Percentiles rank a stretch among this genome's conserved stretches.
These are phyloP conservation scores for Populus hybrid DNA, from an alignment of 441 rosid genomes.

Conservation along the genomic window DNA sequence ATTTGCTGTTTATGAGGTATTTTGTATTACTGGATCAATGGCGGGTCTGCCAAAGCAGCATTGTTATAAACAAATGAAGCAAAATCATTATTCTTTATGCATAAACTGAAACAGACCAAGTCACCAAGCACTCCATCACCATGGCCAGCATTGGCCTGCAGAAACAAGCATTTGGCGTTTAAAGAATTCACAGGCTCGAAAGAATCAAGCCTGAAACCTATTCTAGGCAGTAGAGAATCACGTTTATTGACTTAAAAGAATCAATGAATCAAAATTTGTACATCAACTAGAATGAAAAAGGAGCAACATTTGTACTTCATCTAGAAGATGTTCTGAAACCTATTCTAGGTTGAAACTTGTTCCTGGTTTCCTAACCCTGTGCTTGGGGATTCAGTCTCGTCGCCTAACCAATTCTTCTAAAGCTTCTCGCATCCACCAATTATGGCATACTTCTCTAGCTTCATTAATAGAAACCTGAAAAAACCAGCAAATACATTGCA, in stretches of 20 bases:
- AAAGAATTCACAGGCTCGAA: neutral
- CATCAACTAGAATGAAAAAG: neutral
- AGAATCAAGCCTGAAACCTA: neutral
- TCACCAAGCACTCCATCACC: neutral
- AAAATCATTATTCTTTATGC: neutral
- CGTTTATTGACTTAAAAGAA: neutral
- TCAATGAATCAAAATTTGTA: slow-evolving; percentile 5
- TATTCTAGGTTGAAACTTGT: neutral
- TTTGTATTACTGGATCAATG: neutral
- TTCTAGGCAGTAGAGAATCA: neutral
- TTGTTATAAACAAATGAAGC: neutral
- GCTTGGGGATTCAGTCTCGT: slow-evolving; percentile 1
- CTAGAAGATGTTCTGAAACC: neutral
- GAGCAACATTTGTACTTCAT: neutral
- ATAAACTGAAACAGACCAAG: neutral
- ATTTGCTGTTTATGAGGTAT: neutral
- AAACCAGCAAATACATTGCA: neutral
- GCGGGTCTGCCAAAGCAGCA: neutral
- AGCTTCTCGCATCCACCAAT: slow-evolving; percentile 30
- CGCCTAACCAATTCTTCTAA: slow-evolving; percentile 18
- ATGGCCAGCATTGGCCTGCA: neutral
- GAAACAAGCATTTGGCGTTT: neutral
- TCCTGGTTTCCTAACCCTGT: neutral
- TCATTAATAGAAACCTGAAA: slow-evolving; percentile 23
- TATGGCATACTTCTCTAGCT: slow-evolving; percentile 24